Conservation (phyloP, 129 eudicot species). For the Flaveria ramosissima region DNA sequence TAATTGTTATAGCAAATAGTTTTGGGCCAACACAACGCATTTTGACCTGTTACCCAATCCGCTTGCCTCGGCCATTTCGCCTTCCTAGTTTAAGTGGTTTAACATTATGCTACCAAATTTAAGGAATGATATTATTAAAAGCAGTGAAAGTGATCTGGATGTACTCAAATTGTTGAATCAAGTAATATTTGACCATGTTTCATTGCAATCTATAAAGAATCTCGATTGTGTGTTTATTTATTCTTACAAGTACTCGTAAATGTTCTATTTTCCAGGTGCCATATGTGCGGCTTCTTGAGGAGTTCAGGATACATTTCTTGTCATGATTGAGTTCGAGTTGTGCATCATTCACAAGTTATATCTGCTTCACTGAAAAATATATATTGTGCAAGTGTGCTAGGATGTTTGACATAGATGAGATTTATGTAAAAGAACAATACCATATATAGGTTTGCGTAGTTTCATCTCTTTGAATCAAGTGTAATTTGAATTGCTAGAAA, state of each 20-base stretch:
- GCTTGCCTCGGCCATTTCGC: background rate
- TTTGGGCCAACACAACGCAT: background rate
- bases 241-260: background rate
- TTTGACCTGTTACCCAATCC: background rate
- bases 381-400: conserved; percentile 20
- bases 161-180: background rate
- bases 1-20: background rate
- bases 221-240: background rate
- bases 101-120: background rate
- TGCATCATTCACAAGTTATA: background rate
- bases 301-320: conserved; percentile 3
- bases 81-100: background rate
- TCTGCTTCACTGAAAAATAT: conserved; percentile 15
- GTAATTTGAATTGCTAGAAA: background rate
- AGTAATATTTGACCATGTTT: background rate
- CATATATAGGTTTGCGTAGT: background rate
- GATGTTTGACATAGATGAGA: conserved; percentile 1
- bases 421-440: background rate
- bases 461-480: background rate
- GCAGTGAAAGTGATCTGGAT: background rate
- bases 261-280: conserved; percentile 53
- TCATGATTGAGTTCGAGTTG: conserved; percentile 8
- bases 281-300: conserved; percentile 64
- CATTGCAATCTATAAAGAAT: background rate
- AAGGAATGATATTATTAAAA: background rate